Percentiles rank a stretch among this genome's conserved stretches.
Conservation (phyloP, 2,329 filamentous ascomycete species). For the Penicillium sp. region DNA sequence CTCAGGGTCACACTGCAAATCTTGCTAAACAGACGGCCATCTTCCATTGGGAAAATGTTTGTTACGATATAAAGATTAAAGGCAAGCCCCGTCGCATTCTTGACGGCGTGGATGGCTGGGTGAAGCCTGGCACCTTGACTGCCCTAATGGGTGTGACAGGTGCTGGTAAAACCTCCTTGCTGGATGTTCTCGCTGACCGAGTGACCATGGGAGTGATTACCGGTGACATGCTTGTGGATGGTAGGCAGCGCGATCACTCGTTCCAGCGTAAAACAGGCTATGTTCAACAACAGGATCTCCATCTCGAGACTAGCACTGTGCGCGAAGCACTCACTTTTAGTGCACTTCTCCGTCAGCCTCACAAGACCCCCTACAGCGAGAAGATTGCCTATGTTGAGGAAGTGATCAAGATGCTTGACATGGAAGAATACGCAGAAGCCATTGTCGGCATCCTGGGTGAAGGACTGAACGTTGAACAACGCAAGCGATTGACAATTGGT, state of each 20-base stretch:
- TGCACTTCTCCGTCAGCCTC: conserved; percentile 78
- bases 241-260: conserved; percentile 68
- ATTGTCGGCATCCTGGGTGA: conserved; percentile 84
- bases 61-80: conserved; percentile 80
- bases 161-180: conserved; percentile 84
- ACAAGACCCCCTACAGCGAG: conserved; percentile 66
- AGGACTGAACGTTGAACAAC: conserved; percentile 62
- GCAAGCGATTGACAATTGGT: conserved; percentile 80
- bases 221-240: conserved; percentile 79
- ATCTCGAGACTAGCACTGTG: conserved; percentile 79
- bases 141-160: conserved; percentile 88
- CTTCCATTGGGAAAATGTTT: conserved; percentile 83
- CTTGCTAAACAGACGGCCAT: conserved; percentile 64
- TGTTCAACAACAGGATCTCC: conserved; percentile 87
- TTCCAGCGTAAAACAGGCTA: conserved; percentile 58
- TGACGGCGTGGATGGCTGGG: conserved; percentile 85
- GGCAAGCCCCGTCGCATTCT: conserved; percentile 70
- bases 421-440: conserved; percentile 84
- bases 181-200: conserved; percentile 80
- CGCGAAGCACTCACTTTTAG: conserved; percentile 84
- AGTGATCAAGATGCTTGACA: conserved; percentile 83
- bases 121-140: conserved; percentile 85
- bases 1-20: conserved; percentile 69
- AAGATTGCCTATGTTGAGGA: conserved; percentile 85
- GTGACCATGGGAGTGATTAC: conserved; percentile 83